Conservation (phyloP, 768 basidiomycete species). For the Brasilioporus rufonigricans region DNA sequence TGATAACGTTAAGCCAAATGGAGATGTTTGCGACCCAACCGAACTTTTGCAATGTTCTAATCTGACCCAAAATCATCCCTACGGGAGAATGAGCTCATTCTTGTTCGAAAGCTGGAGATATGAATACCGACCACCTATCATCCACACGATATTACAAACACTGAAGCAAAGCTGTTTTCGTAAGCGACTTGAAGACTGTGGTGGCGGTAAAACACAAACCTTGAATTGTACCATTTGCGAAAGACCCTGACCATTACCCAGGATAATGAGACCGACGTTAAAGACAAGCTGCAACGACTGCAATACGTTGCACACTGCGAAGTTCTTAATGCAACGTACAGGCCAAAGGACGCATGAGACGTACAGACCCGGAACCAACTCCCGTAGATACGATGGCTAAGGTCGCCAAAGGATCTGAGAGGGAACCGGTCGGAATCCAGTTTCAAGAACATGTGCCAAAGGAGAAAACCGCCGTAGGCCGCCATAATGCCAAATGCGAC, state of each 20-base stretch:
- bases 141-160: constrained; percentile 57
- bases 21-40: constrained; percentile 48
- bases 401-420: constrained; percentile 46
- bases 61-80: constrained; percentile 58
- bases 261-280: constrained; percentile 41
- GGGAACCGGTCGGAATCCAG: constrained; percentile 59
- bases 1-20: constrained; percentile 53
- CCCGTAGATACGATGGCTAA: constrained; percentile 56
- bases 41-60: constrained; percentile 53
- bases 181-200: not conserved
- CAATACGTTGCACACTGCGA: constrained; percentile 41
- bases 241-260: constrained; percentile 48
- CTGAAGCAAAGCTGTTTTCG: constrained; percentile 51
- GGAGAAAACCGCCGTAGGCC: constrained; percentile 51
- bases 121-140: constrained; percentile 27
- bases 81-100: constrained; percentile 7
- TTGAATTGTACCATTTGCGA: constrained; percentile 47
- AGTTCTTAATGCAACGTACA: not conserved
- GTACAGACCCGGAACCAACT: constrained; percentile 39
- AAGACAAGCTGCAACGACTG: constrained; percentile 57
- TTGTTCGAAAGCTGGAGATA: not conserved
- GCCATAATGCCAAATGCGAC: constrained; percentile 38
- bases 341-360: not conserved
- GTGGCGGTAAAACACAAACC: constrained; percentile 27
- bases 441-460: constrained; percentile 55